Evolutionary conservation across 768 basidiomycete genomes (phyloP), one percentile per base, ranked within the genome.

Genomic region (Harrya chromipes): DNA sequence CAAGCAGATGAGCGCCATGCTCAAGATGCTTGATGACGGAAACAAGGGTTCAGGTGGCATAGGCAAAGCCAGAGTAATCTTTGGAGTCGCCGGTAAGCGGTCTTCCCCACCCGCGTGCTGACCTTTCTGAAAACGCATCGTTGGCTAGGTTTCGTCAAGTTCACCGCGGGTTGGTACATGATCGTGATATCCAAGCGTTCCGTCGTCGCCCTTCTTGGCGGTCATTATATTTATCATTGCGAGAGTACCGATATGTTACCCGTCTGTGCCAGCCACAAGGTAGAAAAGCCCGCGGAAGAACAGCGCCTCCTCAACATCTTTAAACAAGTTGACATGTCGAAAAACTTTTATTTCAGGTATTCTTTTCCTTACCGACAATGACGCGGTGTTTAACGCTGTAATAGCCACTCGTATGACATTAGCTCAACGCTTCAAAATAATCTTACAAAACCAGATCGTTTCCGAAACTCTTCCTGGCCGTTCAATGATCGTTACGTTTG

Each of bases 271-370:
- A 87, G 82, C 52, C 90, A 87, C 70, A 93, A 87, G 70, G 69
- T 92, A 17, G 95, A 97, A 39, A 87, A 88, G 56, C 86, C 87
- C 0, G 76, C 88, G 0, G 93, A 97, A 61, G 94, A 98, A 63
- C 87, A 89, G 60, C 83, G 91, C 9, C 75, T 94, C 29, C 82
- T 94, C 73, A 86, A 83, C 52, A 81, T 90, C 9, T 99, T 98
- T 75, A 94, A 93, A 64, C 91, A 94, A 67, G 94, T 97, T 1
- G 95, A 99, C 62, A 83, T 98, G 79, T 86, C 88, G n/a, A 97
- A 97, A 72, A 97, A 98, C 72, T 98, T 98, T 66, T 99, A 97
- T 71, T 97, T 97, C 70, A 94, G 90, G 91, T 91, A 55, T 31
- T 64, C 50, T 24, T 50, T 31, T 46, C 29, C 6, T 27, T 19